These are phyloP conservation scores for Medicago lupulina DNA, from an alignment of 306 rosid genomes.

Conservation along the genomic window DNA sequence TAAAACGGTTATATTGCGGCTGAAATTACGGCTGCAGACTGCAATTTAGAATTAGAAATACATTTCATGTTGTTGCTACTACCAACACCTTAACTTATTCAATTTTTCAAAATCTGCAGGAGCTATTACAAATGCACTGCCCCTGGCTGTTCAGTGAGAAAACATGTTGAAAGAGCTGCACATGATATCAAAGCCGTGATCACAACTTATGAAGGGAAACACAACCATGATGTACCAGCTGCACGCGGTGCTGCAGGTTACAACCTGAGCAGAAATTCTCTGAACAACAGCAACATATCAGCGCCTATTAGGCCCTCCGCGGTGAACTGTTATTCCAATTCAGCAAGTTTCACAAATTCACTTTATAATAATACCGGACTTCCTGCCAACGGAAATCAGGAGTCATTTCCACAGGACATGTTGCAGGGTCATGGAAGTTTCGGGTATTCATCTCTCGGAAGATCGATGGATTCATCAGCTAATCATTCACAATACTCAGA, in stretches of 20 bases:
- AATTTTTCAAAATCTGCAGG: slow-evolving; percentile 55
- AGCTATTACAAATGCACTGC: slow-evolving; percentile 97
- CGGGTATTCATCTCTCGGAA: slow-evolving; percentile 37
- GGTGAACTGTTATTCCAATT: slow-evolving; percentile 42
- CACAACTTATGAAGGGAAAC: slow-evolving; percentile 96
- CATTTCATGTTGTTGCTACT: slow-evolving; percentile 21
- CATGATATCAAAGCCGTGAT: slow-evolving; percentile 82
- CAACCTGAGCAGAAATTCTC: slow-evolving; percentile 43
- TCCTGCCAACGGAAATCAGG: slow-evolving; percentile 48
- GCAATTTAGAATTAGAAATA: not conserved
- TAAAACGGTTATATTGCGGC: not conserved
- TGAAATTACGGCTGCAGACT: not conserved
- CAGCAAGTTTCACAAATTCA: slow-evolving; percentile 47
- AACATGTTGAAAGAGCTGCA: slow-evolving; percentile 93
- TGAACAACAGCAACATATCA: slow-evolving; percentile 33
- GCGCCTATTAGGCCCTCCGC: slow-evolving; percentile 63
- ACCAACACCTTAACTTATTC: not conserved
- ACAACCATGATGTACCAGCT: slow-evolving; percentile 91
- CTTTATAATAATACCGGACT: slow-evolving; percentile 35
- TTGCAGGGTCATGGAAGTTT: slow-evolving; percentile 44
- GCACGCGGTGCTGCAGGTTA: slow-evolving; percentile 75
- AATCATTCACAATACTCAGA: slow-evolving; percentile 44
- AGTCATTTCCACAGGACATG: slow-evolving; percentile 45
- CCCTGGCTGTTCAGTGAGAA: slow-evolving; percentile 81
- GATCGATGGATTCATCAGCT: slow-evolving; percentile 36